Evolutionary conservation across 805 yeast genomes (phyloP), one percentile per base, ranked within the genome.

Genomic region (Cyberlindnera lachancei): DNA sequence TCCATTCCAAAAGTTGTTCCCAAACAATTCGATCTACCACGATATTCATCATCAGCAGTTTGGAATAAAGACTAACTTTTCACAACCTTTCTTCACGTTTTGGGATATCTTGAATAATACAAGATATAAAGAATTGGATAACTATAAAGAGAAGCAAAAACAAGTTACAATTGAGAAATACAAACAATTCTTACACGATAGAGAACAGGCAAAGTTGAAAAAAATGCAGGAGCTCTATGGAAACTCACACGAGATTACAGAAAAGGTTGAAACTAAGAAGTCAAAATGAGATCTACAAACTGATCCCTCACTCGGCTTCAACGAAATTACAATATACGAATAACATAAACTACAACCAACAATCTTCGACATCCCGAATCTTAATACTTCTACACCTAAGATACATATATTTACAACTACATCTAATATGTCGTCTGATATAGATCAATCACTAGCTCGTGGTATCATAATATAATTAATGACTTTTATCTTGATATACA

Each of bases 41-140:
- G 98, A 92, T 59, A 88, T 92, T 46, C 98, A 92, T 56, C 98
- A 92, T 60, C 98, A 92, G 66, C 76, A 75, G 48, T 92, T 90
- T 68, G 98, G 98, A 23, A 77, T 92, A 61, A 86, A 86, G 64
- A 76, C 80, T 36, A 92, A 92, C 63, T 92, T 79, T 52, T 79
- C 94, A 11, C 98, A 92, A 66, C 98, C 98, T 4, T 92, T 90
- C 63, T 92, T 92, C 61, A 80, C 86, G 2, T 76, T 86, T 52
- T 92, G 98, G 98, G 98, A 92, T 58, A 61, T 61, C 31, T 41
- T 78, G 30, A 68, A 73, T 35, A 72, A 75, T 34, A 86, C 97
- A 2, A 76, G 79, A 50, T 88, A 79, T 60, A 65, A 73, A 53
- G 73, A 72, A 16, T 61, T 76, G 31, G 79, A 78, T 41, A 70